A percentile compares a stretch with the other conserved stretches of the same genome.
Evolutionary conservation across 208 protist species (phyloP).

Genomic region (Wallacemonas sp.): DNA sequence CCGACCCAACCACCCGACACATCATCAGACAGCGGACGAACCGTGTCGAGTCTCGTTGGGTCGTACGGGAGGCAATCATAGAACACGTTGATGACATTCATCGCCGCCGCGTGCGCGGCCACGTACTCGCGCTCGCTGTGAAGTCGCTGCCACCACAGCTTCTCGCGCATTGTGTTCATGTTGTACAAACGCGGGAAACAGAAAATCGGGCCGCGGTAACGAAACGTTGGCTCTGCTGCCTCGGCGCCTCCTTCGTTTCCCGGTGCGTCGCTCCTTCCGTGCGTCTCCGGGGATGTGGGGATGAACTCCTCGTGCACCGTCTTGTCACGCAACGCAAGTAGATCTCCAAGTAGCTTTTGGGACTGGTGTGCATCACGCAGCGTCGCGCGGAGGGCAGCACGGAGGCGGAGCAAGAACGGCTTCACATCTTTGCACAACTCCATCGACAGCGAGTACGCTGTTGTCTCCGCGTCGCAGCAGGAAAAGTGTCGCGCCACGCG

Average conservation of each 20-base stretch:
- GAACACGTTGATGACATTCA: slow-evolving; percentile 72
- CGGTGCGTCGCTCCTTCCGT: neutral
- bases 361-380: slow-evolving; percentile 32
- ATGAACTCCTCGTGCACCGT: slow-evolving; percentile 77
- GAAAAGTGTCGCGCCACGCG: slow-evolving; percentile 53
- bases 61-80: slow-evolving; percentile 73
- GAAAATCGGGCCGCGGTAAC: slow-evolving; percentile 67
- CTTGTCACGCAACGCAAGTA: slow-evolving; percentile 47
- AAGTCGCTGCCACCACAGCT: slow-evolving; percentile 56
- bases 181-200: slow-evolving; percentile 75
- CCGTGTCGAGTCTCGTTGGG: neutral
- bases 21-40: neutral
- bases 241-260: slow-evolving; percentile 9
- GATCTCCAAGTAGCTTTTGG: slow-evolving; percentile 23
- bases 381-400: slow-evolving; percentile 39
- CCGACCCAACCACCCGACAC: slow-evolving; percentile 55
- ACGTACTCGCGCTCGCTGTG: slow-evolving; percentile 62
- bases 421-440: slow-evolving; percentile 46
- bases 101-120: slow-evolving; percentile 48
- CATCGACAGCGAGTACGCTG: slow-evolving; percentile 55
- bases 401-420: slow-evolving; percentile 47
- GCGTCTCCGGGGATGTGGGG: slow-evolving; percentile 7
- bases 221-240: slow-evolving; percentile 28
- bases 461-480: slow-evolving; percentile 64
- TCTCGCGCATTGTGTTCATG: slow-evolving; percentile 52